Evolutionary conservation across 2,329 filamentous ascomycete genomes (phyloP).

Genomic region (Anisogramma anomala): DNA sequence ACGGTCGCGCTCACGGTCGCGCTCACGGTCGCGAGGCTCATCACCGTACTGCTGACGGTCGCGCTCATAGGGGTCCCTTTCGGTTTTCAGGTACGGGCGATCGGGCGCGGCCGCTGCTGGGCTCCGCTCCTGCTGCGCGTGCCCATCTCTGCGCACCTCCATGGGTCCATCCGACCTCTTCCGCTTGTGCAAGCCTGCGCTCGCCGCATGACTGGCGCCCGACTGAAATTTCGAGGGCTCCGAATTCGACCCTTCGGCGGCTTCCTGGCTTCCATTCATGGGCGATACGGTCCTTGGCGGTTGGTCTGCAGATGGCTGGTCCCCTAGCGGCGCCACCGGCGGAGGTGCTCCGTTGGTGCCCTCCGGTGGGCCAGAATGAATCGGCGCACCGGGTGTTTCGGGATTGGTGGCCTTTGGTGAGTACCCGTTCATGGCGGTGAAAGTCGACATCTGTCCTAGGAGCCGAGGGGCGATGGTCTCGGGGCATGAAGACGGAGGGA

Average conservation of each 20-base stretch:
- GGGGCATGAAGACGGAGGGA: background rate
- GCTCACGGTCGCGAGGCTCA: slow-evolving; percentile 34
- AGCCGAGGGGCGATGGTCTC: slow-evolving; percentile 3
- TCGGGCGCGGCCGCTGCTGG: slow-evolving; percentile 22
- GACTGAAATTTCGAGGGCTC: slow-evolving; percentile 33
- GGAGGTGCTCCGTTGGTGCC: slow-evolving; percentile 17
- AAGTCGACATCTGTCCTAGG: slow-evolving; percentile 35
- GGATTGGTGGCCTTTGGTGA: slow-evolving; percentile 25
- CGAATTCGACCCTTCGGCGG: slow-evolving; percentile 22
- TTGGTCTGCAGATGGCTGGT: slow-evolving; percentile 16
- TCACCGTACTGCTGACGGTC: slow-evolving; percentile 30
- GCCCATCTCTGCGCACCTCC: slow-evolving; percentile 31
- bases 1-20: slow-evolving; percentile 30
- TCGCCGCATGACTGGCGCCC: slow-evolving; percentile 30
- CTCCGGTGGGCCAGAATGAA: slow-evolving; percentile 23
- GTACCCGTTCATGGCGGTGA: slow-evolving; percentile 38
- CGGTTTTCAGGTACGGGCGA: slow-evolving; percentile 14
- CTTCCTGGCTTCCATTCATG: slow-evolving; percentile 28
- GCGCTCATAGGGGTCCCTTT: slow-evolving; percentile 14
- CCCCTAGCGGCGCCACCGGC: slow-evolving; percentile 12
- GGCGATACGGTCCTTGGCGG: slow-evolving; percentile 19
- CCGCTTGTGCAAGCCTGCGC: slow-evolving; percentile 47
- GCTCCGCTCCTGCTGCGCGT: slow-evolving; percentile 21
- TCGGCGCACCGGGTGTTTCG: slow-evolving; percentile 19
- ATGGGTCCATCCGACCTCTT: slow-evolving; percentile 55